These are phyloP conservation scores for Nigrospora osmanthi DNA, from an alignment of 2,329 filamentous ascomycete genomes.

Conservation along the genomic window DNA sequence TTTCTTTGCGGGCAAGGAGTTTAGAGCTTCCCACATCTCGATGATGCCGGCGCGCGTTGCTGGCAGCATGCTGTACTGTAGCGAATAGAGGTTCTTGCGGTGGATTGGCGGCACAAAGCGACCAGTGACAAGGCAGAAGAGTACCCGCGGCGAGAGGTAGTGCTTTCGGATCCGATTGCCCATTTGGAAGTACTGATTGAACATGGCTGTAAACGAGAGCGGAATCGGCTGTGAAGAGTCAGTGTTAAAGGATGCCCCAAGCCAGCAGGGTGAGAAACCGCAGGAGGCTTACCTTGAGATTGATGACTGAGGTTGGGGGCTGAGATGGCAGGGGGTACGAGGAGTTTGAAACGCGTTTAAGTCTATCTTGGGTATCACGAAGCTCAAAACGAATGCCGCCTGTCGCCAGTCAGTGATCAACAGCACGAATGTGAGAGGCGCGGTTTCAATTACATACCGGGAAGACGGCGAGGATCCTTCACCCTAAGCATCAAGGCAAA, in stretches of 20 bases:
- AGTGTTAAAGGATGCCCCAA: conserved; percentile 3
- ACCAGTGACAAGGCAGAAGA: conserved; percentile 81
- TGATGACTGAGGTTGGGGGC: conserved; percentile 72
- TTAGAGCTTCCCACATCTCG: conserved; percentile 77
- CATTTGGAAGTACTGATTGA: conserved; percentile 95
- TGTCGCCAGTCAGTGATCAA: conserved; percentile 14
- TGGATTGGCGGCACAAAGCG: conserved; percentile 94
- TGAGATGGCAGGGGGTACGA: conserved; percentile 16
- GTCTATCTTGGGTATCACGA: conserved; percentile 58
- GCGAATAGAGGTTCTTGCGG: conserved; percentile 85
- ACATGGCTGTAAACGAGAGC: conserved; percentile 86
- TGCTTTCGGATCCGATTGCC: conserved; percentile 88
- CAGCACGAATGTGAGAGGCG: neutral
- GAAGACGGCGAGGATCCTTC: conserved; percentile 85
- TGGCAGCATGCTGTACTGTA: conserved; percentile 97
- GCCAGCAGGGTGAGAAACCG: neutral
- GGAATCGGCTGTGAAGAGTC: conserved; percentile 62
- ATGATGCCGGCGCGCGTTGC: conserved; percentile 69
- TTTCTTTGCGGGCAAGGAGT: conserved; percentile 37
- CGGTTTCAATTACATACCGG: conserved; percentile 45
- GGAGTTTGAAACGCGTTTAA: conserved; percentile 24
- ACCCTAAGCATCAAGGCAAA: conserved; percentile 94
- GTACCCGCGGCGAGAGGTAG: conserved; percentile 82
- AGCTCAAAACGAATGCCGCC: conserved; percentile 88
- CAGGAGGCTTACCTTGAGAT: conserved; percentile 59